Conservation (phyloP, 352 stramenopile species). For the Phytophthora citrophthora region DNA sequence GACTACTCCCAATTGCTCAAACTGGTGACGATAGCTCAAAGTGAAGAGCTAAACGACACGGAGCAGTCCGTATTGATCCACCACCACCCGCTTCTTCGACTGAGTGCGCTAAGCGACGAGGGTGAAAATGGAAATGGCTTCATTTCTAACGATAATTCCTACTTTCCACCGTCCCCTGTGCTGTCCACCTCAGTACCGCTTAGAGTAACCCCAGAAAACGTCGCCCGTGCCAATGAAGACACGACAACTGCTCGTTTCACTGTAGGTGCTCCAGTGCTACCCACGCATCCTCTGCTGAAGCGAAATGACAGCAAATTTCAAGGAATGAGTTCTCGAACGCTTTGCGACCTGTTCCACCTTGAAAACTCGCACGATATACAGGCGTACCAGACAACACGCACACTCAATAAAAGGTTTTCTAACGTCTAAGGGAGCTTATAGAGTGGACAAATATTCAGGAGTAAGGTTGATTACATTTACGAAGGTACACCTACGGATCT, state of each 20-base stretch:
- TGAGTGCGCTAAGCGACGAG: conserved; percentile 18
- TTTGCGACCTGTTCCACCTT: conserved; percentile 36
- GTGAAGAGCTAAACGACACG: conserved; percentile 7
- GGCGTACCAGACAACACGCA: not conserved
- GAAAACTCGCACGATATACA: conserved; percentile 13
- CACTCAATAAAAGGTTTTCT: conserved; percentile 11
- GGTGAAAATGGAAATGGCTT: conserved; percentile 2
- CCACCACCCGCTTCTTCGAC: conserved; percentile 20
- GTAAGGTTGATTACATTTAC: too few relatives aligned
- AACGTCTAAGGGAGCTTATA: conserved; percentile 12
- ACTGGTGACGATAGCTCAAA: conserved; percentile 42
- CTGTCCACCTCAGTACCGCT: not conserved
- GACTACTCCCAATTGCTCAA: conserved; percentile 54
- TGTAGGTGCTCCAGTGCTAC: not conserved
- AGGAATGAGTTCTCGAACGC: conserved; percentile 33
- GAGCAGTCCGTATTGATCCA: conserved; percentile 6
- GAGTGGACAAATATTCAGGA: too few relatives aligned
- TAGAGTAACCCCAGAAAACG: not conserved
- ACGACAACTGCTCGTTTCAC: not conserved
- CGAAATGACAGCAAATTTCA: conserved; percentile 40
- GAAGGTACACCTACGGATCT: too few relatives aligned
- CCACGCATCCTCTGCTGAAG: conserved; percentile 13
- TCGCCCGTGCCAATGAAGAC: not conserved
- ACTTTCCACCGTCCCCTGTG: conserved; percentile 4
- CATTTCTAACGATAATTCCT: conserved; percentile 1